Evolutionary conservation across 2,329 filamentous ascomycete species (phyloP), one percentile per base, ranked within the genome.

Genomic region (Pseudohalonectria lignicola): DNA sequence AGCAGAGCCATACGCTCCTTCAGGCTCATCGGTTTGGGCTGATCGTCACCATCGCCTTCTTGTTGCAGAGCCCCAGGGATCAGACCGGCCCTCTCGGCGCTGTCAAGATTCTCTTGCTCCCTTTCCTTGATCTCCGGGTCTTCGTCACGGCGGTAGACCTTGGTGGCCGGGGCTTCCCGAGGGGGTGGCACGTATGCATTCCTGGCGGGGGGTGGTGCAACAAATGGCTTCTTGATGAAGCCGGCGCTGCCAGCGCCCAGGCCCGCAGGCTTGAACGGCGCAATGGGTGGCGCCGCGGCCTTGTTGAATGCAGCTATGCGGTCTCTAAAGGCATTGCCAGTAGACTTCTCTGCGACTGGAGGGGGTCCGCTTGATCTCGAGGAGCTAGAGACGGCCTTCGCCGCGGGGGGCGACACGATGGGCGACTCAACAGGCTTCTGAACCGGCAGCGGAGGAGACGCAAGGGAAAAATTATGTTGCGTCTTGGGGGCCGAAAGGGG

Each of bases 281-380:
- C 76, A 43, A 92, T 68, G 8, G 92, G 92, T 3, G 87, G 78
- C 5, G 87, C 86, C 28, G 84, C 76, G 32, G 85, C 69, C 56
- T 90, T 92, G 61, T 98, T 98, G 66, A 98, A 98, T 32, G 92
- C 90, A 25, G 92, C 92, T 55, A 98, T 94, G 45, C 92, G 84
- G 61, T 96, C 92, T 54, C 76, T 88, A 66, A 98, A 96, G 2
- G 92, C 86, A 52, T 75, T 84, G 33, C 66, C 70, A 10, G 60
- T 57, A 20, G 87, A 86, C 57, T 94, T 94, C 49, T 86, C 85
- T 9, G 67, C 60, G 9, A 71, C 69, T 11, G 86, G 82, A 29
- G 84, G 80, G 17, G 78, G 69, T 42, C 75, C 76, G 40, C 66
- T 68, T 39, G 64, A 56, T 49, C 66, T 72, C 44, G 55, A 52